Conservation (phyloP, 768 basidiomycete genomes). For the Kwoniella sp. region DNA sequence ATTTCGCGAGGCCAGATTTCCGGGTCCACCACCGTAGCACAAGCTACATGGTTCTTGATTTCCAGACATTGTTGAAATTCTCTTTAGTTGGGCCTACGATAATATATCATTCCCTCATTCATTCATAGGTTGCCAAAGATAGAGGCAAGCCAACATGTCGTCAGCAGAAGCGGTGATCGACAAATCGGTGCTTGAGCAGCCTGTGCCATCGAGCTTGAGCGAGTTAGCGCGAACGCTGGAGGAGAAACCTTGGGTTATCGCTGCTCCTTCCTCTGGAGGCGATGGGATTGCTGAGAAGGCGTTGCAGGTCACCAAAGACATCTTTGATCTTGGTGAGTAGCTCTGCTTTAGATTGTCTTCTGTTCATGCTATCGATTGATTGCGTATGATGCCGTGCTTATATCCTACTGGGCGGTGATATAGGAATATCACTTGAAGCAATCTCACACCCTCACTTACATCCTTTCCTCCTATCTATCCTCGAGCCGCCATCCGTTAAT, state of each 20-base stretch:
- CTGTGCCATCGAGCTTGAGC: slow-evolving; percentile 13
- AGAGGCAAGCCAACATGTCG: background rate
- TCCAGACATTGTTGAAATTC: too few species aligned
- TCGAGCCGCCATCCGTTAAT: slow-evolving; percentile 66
- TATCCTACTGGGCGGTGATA: too few species aligned
- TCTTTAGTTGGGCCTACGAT: too few species aligned
- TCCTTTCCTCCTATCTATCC: slow-evolving; percentile 68
- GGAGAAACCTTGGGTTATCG: slow-evolving; percentile 22
- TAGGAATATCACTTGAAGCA: slow-evolving; percentile 71
- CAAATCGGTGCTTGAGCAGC: background rate
- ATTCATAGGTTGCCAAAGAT: too few species aligned
- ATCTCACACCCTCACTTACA: slow-evolving; percentile 67
- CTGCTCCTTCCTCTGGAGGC: slow-evolving; percentile 27
- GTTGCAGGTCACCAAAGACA: slow-evolving; percentile 50
- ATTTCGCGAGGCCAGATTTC: too few species aligned
- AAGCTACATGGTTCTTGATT: too few species aligned
- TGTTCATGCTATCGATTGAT: too few species aligned
- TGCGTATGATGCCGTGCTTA: too few species aligned
- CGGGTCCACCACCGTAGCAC: too few species aligned
- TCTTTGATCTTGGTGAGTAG: slow-evolving; percentile 56
- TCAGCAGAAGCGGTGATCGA: background rate
- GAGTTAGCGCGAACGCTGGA: slow-evolving; percentile 18
- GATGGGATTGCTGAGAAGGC: slow-evolving; percentile 47
- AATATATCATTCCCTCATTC: too few species aligned
- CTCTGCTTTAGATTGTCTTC: too few species aligned